phyloP scores from a whole-genome alignment of 345 rosid genomes.

The Hypericum perforatum region DNA sequence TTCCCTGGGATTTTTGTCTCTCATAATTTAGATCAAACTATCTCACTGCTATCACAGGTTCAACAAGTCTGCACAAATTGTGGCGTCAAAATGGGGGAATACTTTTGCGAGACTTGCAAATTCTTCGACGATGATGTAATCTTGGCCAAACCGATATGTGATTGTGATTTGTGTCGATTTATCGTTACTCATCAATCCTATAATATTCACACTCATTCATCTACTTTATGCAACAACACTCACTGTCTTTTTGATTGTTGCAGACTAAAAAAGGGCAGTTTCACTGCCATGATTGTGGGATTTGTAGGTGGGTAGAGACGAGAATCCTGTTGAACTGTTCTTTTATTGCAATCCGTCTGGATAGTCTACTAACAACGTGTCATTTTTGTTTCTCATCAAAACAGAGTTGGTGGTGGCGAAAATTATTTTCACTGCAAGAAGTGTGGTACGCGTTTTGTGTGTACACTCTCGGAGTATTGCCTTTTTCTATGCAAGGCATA shows the following conservation, averaged over 20 bases:
- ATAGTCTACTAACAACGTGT: neutral
- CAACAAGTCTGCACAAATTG: slow-evolving; percentile 80
- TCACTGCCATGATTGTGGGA: slow-evolving; percentile 95
- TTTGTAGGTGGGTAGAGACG: slow-evolving; percentile 60
- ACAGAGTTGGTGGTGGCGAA: slow-evolving; percentile 83
- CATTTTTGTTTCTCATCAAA: slow-evolving; percentile 7
- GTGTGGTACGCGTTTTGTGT: slow-evolving; percentile 53
- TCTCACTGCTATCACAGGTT: slow-evolving; percentile 31
- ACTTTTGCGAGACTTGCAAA: slow-evolving; percentile 80
- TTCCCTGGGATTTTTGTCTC: neutral
- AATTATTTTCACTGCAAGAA: slow-evolving; percentile 84
- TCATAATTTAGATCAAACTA: neutral
- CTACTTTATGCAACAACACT: too few species aligned
- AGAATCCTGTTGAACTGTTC: neutral
- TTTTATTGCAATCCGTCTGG: neutral
- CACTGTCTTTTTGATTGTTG: slow-evolving; percentile 5
- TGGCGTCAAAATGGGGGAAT: slow-evolving; percentile 98
- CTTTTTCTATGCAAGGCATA: neutral
- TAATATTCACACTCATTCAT: too few species aligned
- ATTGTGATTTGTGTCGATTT: neutral
- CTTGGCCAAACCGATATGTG: neutral
- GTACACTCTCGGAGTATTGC: slow-evolving; percentile 1
- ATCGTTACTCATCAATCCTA: too few species aligned
- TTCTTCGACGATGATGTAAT: slow-evolving; percentile 90
- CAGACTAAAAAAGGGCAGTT: slow-evolving; percentile 69